These are phyloP conservation scores for Aspergillus bombycis DNA, from an alignment of 2,329 filamentous ascomycete species.

Conservation along the genomic window DNA sequence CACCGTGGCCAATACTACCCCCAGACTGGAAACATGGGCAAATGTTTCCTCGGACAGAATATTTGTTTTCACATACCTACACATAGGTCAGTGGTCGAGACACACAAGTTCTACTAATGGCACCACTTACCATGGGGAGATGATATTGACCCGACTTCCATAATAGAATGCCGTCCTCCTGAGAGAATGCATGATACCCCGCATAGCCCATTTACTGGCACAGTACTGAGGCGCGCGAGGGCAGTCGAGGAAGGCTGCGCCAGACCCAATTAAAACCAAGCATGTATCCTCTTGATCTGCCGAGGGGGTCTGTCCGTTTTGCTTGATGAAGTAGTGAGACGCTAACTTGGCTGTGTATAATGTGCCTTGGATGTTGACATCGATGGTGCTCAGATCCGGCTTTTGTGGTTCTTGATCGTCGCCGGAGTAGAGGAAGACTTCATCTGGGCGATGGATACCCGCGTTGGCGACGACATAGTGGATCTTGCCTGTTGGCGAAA, in stretches of 20 bases:
- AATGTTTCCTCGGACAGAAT: constrained; percentile 7
- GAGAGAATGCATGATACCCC: constrained; percentile 43
- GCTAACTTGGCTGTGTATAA: constrained; percentile 54
- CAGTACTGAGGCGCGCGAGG: constrained; percentile 38
- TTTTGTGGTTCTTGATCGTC: constrained; percentile 25
- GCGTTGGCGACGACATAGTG: constrained; percentile 39
- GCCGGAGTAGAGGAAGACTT: constrained; percentile 29
- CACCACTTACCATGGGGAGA: constrained; percentile 35
- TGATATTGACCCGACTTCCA: constrained; percentile 41
- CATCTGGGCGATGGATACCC: constrained; percentile 33
- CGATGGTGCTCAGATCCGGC: constrained; percentile 40
- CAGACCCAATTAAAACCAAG: constrained; percentile 38
- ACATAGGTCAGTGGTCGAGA: not conserved
- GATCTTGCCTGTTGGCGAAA: constrained; percentile 31
- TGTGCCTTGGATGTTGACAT: constrained; percentile 47
- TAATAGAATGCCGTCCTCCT: constrained; percentile 35
- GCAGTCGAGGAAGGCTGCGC: constrained; percentile 39
- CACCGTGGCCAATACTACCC: not conserved
- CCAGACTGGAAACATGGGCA: not conserved
- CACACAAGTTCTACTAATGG: no score
- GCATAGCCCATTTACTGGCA: constrained; percentile 41
- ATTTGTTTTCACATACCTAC: constrained; percentile 23
- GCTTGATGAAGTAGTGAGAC: constrained; percentile 40
- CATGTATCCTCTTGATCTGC: constrained; percentile 30
- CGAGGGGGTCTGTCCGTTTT: constrained; percentile 29